Base-by-base conservation (phyloP, 1,284 basidiomycete genomes). In the Trichosporon coremiiforme region DNA sequence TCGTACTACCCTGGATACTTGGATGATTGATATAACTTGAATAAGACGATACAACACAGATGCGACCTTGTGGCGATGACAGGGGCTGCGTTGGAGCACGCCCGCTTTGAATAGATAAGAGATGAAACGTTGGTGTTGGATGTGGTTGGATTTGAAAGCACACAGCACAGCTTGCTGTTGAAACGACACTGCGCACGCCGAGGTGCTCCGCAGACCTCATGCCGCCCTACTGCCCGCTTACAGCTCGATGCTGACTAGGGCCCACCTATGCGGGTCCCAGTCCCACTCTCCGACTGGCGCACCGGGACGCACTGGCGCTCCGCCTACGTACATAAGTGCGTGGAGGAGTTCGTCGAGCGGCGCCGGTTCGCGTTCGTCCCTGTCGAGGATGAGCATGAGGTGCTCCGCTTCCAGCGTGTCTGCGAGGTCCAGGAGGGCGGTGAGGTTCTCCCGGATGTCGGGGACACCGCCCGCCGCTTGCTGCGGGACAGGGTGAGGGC, bases 161-260 rank as follows among this genome's bases (percentile, higher is more conserved):
- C 50, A 53, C 50, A 53, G 50, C 45, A 53, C 50, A 53, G 22
- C 50, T 22, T 22, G 20, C 22, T 45, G 41, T 45, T 45, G 41
- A 45, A 45, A 45, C 41, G 41, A n/a, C 41, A 45, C 41, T 45
- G 41, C 41, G 41, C 17, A n/a, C 17, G 41, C 5, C 41, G 15
- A 17, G 17, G 41, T 7, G 17, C 41, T n/a, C 17, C 41, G 15
- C 8, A 15, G 17, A 2, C 41, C 41, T 8, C 17, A 6, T 5
- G 8, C 4, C 25, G 15, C 12, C 33, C 64, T 22, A 17, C 74
- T 35, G 33, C 7, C 33, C 33, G 36, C 3, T 38, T 75, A 83
- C 71, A 83, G 68, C 71, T 84, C 83, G 73, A 84, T 78, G n/a
- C 79, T 81, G 12, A 84, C 81, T 70, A 84, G 70, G 12, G 82